Percentiles rank a stretch among this genome's conserved stretches.
Conservation (phyloP, 371 early-diverging fungal genomes). For the Choanephora cucurbitarum region DNA sequence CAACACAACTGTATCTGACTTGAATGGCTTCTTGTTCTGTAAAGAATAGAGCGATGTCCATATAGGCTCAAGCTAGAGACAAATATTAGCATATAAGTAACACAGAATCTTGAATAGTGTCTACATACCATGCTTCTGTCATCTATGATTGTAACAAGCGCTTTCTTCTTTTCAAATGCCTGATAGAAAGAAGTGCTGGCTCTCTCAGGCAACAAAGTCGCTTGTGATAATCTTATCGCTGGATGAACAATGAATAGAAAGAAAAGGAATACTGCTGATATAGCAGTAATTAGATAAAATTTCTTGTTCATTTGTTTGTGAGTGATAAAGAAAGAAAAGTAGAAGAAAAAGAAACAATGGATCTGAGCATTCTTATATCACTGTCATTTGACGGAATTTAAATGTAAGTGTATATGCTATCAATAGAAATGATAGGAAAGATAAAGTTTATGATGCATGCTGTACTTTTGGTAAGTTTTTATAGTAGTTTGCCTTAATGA, state of each 20-base stretch:
- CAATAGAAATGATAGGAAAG: too few species aligned
- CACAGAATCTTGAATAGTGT: background rate
- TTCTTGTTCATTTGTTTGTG: constrained; percentile 16
- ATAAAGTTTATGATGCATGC: too few species aligned
- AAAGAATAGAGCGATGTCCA: constrained; percentile 32
- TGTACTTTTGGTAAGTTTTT: too few species aligned
- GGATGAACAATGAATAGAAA: constrained; percentile 21
- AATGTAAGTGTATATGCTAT: too few species aligned
- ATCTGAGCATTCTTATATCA: background rate
- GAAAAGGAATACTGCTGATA: constrained; percentile 10
- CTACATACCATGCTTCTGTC: constrained; percentile 16
- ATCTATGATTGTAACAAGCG: constrained; percentile 25
- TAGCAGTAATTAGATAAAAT: constrained; percentile 13
- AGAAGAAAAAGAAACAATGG: background rate
- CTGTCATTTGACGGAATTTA: too few species aligned
- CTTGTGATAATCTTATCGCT: constrained; percentile 1
- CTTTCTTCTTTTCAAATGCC: constrained; percentile 12
- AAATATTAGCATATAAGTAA: background rate
- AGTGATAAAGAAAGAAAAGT: background rate
- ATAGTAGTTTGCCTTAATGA: too few species aligned
- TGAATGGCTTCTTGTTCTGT: constrained; percentile 8
- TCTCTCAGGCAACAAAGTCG: background rate
- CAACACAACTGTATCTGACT: constrained; percentile 21
- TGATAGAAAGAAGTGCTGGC: background rate
- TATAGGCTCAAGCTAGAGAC: constrained; percentile 26